phyloP scores from a whole-genome alignment of 2,329 filamentous ascomycete species.

The Xylariaceae sp. region DNA sequence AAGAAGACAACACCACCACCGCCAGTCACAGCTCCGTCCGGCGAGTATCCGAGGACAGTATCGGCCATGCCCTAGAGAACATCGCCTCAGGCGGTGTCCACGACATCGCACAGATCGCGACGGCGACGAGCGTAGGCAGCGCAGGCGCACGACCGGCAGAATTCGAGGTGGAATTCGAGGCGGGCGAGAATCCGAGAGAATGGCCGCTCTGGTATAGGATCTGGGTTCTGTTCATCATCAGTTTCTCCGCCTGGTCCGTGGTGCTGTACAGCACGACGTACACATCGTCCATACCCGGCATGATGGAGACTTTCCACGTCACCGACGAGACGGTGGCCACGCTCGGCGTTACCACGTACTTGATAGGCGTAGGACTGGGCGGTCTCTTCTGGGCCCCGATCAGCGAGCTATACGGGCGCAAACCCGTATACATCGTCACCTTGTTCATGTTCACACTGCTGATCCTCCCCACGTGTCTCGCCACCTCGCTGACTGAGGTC shows the following conservation, averaged over 20 bases:
- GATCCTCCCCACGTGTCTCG: slow-evolving; percentile 65
- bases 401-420: slow-evolving; percentile 63
- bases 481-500: slow-evolving; percentile 60
- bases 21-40: no score
- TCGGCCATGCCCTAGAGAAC: slow-evolving; percentile 2
- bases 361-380: slow-evolving; percentile 67
- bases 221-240: slow-evolving; percentile 42
- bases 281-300: slow-evolving; percentile 63
- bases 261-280: slow-evolving; percentile 76
- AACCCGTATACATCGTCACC: slow-evolving; percentile 63
- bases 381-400: slow-evolving; percentile 69
- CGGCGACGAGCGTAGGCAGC: slow-evolving; percentile 39
- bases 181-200: slow-evolving; percentile 62
- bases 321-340: slow-evolving; percentile 56
- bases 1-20: no score
- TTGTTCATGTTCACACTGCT: slow-evolving; percentile 60
- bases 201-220: slow-evolving; percentile 52
- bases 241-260: slow-evolving; percentile 43
- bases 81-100: slow-evolving; percentile 1
- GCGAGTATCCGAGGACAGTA: slow-evolving; percentile 22
- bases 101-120: slow-evolving; percentile 42
- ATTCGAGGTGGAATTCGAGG: slow-evolving; percentile 69
- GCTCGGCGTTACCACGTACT: slow-evolving; percentile 71
- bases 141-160: slow-evolving; percentile 45
- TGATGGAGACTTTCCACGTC: slow-evolving; percentile 61